These are phyloP conservation scores for Francoa sonchifolia DNA, from an alignment of 441 rosid species.

Conservation along the genomic window DNA sequence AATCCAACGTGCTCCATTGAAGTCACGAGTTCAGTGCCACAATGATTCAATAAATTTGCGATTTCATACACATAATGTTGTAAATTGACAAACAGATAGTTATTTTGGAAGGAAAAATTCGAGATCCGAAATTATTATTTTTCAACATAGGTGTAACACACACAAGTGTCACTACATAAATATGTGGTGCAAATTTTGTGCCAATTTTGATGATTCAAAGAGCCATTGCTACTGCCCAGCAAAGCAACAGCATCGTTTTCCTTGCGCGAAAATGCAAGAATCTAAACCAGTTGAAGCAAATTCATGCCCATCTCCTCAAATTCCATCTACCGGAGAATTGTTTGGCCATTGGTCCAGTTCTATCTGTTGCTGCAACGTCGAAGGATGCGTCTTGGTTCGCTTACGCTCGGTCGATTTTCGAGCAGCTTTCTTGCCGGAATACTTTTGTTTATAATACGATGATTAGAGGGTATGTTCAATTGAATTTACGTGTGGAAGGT, in stretches of 20 bases:
- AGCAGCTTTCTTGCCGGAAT: constrained; percentile 8
- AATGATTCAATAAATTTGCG: too few relatives aligned
- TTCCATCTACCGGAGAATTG: constrained; percentile 11
- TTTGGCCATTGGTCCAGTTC: constrained; percentile 16
- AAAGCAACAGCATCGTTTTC: too few relatives aligned
- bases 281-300: constrained; percentile 22
- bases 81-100: too few relatives aligned
- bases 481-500: constrained; percentile 7
- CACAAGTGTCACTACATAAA: too few relatives aligned
- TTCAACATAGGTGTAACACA: too few relatives aligned
- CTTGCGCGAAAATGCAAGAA: constrained; percentile 15
- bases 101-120: too few relatives aligned
- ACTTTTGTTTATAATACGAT: constrained; percentile 23
- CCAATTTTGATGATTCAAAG: constrained; percentile 17
- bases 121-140: too few relatives aligned
- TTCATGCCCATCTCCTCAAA: constrained; percentile 24
- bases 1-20: too few relatives aligned
- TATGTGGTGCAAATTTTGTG: too few relatives aligned
- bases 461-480: constrained; percentile 22
- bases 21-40: too few relatives aligned
- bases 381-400: constrained; percentile 11
- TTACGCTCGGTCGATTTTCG: constrained; percentile 22
- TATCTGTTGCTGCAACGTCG: constrained; percentile 19
- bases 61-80: too few relatives aligned
- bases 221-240: not conserved